Evolutionary conservation across 805 yeast genomes (phyloP).

Genomic region (Scheffersomyces spartinae): DNA sequence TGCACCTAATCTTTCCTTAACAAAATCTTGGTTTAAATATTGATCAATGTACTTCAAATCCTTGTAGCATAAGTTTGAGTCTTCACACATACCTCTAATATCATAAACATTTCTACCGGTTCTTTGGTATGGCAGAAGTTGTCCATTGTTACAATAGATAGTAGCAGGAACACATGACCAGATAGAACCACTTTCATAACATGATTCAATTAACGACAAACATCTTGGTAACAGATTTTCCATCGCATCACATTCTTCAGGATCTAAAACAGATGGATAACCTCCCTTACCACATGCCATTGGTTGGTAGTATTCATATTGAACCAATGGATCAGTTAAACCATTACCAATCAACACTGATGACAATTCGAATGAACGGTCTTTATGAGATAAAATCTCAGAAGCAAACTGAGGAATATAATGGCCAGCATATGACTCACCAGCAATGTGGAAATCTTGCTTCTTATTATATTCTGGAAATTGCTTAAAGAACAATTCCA

Average conservation of each 20-base stretch:
- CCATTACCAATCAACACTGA: conserved; percentile 91
- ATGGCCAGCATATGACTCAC: conserved; percentile 91
- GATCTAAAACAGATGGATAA: conserved; percentile 57
- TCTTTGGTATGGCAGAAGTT: conserved; percentile 68
- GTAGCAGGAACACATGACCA: conserved; percentile 89
- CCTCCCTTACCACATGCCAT: conserved; percentile 96
- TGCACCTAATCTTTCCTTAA: conserved; percentile 77
- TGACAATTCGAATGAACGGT: conserved; percentile 51
- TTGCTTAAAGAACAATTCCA: conserved; percentile 71
- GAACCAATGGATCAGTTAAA: conserved; percentile 72
- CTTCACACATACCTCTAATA: conserved; percentile 70
- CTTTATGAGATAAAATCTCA: conserved; percentile 62
- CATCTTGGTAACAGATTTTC: conserved; percentile 58
- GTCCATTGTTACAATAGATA: conserved; percentile 76
- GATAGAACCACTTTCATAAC: conserved; percentile 65
- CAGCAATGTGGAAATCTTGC: conserved; percentile 72
- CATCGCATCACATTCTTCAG: conserved; percentile 63
- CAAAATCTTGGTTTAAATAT: conserved; percentile 68
- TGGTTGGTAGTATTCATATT: conserved; percentile 71
- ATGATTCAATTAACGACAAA: conserved; percentile 57
- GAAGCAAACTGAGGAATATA: conserved; percentile 84
- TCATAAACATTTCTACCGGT: conserved; percentile 92
- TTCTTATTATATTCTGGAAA: conserved; percentile 56
- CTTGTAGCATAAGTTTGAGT: conserved; percentile 61
- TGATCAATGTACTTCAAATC: conserved; percentile 63